Percentiles rank a stretch among this genome's conserved stretches.
Conservation (phyloP, 2,329 filamentous ascomycete genomes). For the Fusarium fujikuroi region DNA sequence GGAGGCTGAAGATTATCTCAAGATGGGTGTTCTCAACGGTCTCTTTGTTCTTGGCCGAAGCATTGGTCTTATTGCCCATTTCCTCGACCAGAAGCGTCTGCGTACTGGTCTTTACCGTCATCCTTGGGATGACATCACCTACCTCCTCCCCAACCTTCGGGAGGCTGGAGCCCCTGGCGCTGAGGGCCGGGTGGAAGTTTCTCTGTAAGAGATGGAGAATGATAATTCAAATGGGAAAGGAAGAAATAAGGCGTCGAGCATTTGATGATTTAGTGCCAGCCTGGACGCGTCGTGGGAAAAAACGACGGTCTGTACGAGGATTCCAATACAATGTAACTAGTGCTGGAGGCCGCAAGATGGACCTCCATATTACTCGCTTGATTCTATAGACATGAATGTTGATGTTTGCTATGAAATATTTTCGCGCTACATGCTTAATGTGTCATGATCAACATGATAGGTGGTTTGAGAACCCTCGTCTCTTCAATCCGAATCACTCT, state of each 20-base stretch:
- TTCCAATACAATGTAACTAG: conserved; percentile 51
- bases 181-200: conserved; percentile 91
- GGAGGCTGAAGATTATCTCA: conserved; percentile 98
- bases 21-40: conserved; percentile 99
- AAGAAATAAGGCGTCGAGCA: conserved; percentile 47
- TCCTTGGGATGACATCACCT: conserved; percentile 99
- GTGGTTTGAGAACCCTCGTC: background rate
- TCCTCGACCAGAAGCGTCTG: conserved; percentile 99
- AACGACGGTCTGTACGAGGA: conserved; percentile 52
- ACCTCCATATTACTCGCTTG: conserved; percentile 49
- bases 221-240: conserved; percentile 43
- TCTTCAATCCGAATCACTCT: background rate
- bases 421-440: background rate
- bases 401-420: conserved; percentile 31
- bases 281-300: conserved; percentile 41
- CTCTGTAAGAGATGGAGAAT: conserved; percentile 64
- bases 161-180: conserved; percentile 76
- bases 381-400: conserved; percentile 49
- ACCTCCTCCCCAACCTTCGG: conserved; percentile 84
- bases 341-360: conserved; percentile 49
- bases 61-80: conserved; percentile 99
- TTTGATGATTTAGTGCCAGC: conserved; percentile 49
- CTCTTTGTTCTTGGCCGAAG: conserved; percentile 97
- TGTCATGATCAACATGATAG: background rate
- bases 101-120: conserved; percentile 98